Conservation (phyloP, 2,329 filamentous ascomycete genomes). For the Cercospora sp. region DNA sequence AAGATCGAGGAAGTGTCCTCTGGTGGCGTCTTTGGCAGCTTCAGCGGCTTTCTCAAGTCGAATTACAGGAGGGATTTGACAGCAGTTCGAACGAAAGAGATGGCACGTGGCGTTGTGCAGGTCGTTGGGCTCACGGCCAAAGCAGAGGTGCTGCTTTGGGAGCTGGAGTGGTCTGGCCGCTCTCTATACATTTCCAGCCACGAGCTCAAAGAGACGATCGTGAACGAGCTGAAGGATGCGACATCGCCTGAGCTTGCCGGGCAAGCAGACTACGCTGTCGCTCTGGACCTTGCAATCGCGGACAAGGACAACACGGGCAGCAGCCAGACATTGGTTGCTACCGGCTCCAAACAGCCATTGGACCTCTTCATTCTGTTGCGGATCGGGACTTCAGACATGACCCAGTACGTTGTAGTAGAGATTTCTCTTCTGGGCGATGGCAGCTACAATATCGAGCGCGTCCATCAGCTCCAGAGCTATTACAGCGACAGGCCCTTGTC, state of each 20-base stretch:
- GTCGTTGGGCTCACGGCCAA: slow-evolving; percentile 76
- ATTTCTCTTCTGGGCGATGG: slow-evolving; percentile 59
- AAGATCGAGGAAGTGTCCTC: slow-evolving; percentile 59
- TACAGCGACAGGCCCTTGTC: slow-evolving; percentile 54
- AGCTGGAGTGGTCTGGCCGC: slow-evolving; percentile 82
- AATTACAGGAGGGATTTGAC: slow-evolving; percentile 73
- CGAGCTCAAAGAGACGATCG: slow-evolving; percentile 67
- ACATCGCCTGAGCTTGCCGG: slow-evolving; percentile 50
- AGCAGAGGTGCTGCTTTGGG: slow-evolving; percentile 82
- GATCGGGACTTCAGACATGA: slow-evolving; percentile 36
- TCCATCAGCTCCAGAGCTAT: slow-evolving; percentile 18
- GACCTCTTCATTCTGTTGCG: slow-evolving; percentile 36
- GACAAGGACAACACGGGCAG: slow-evolving; percentile 43
- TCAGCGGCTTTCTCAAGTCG: slow-evolving; percentile 73
- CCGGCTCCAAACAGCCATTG: slow-evolving; percentile 31
- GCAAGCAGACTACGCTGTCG: slow-evolving; percentile 34
- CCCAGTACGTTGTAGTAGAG: slow-evolving; percentile 76
- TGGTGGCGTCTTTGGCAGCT: slow-evolving; percentile 75
- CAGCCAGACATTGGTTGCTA: slow-evolving; percentile 29
- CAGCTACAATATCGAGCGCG: slow-evolving; percentile 55
- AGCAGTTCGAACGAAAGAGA: slow-evolving; percentile 72
- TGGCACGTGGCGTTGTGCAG: slow-evolving; percentile 78
- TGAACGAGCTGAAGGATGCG: slow-evolving; percentile 60
- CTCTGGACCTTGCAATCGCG: slow-evolving; percentile 74
- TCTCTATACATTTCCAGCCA: slow-evolving; percentile 72